Evolutionary conservation across 2,329 filamentous ascomycete genomes (phyloP), one percentile per base, ranked within the genome.

Genomic region (Leptographium radiaticola): DNA sequence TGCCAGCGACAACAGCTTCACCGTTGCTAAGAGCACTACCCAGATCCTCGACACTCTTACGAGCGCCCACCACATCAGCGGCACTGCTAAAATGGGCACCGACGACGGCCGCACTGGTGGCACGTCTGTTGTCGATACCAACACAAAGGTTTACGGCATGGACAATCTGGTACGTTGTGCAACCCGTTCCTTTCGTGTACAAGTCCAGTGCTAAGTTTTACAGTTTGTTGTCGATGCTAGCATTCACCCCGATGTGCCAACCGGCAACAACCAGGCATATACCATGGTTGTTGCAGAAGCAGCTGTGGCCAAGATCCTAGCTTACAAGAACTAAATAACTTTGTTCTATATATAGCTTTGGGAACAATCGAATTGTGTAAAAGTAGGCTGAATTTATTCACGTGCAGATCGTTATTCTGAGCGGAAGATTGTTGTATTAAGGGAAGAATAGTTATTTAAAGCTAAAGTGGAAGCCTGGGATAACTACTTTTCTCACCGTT

Each of bases 81-180:
- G 79, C 39, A 83, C 79, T 0, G 74, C 75, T 50, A 84, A 83
- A 64, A 72, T 85, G 59, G 81, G 81, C 13, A 69, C 67, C 0
- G 73, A 79, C 54, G 75, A 79, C 49, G 78, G 77, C 15, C 74
- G 75, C 10, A 58, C 66, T 50, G 67, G 65, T n/a, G 80, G 81
- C 16, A 74, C 70, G 8, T 70, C 79, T 1, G 82, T 86, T 3
- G 81, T 85, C 1, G 82, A 85, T 59, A 64, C 72, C 12, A 71
- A 85, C 66, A 77, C 80, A 54, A 79, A 76, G 66, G 80, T 86
- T 7, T 85, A 79, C 61, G 82, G 81, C 40, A 85, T 78, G 0
- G 79, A 84, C 61, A 85, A 86, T 66, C 39, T 77, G 36, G 51
- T 51, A 33, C 34, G 49, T 20, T 9, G 10, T 25, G 13, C 2